Evolutionary conservation across 1,139 yeast species (phyloP).

Genomic region (Nematodospora anomalae): DNA sequence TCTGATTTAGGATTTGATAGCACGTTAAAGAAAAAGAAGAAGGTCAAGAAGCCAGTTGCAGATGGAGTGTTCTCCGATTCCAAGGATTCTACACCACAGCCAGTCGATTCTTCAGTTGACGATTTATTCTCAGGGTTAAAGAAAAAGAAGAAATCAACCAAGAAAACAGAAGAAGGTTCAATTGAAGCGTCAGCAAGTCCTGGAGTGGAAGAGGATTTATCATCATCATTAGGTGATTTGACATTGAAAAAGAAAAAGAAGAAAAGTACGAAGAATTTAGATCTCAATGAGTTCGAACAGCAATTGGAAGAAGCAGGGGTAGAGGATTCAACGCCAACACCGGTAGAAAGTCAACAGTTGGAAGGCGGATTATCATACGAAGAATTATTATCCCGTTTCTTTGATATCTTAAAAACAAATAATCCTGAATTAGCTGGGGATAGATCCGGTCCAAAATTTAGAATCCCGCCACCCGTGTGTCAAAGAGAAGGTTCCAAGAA

Average conservation of each 20-base stretch:
- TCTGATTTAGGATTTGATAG: conserved; percentile 78
- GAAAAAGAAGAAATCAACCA: conserved; percentile 53
- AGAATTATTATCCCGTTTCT: conserved; percentile 78
- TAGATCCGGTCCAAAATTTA: conserved; percentile 86
- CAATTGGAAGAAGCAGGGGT: conserved; percentile 91
- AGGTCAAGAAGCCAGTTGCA: conserved; percentile 26
- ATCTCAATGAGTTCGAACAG: conserved; percentile 79
- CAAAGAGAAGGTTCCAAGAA: conserved; percentile 97
- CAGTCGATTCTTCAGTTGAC: conserved; percentile 36
- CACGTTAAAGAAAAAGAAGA: conserved; percentile 83
- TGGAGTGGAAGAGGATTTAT: conserved; percentile 50
- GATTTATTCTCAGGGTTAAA: conserved; percentile 57
- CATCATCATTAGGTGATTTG: conserved; percentile 70
- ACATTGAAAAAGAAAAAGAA: conserved; percentile 87
- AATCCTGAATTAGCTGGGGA: conserved; percentile 99
- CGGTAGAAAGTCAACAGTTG: conserved; percentile 21
- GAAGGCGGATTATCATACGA: conserved; percentile 72
- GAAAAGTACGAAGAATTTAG: conserved; percentile 59
- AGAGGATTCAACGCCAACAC: conserved; percentile 32
- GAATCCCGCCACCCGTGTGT: conserved; percentile 97
- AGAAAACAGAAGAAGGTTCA: conserved; percentile 28
- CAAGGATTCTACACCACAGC: conserved; percentile 14
- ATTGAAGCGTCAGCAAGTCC: conserved; percentile 27
- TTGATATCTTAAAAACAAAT: conserved; percentile 80
- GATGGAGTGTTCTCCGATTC: conserved; percentile 9